Percentiles rank a stretch among this genome's conserved stretches.
Evolutionary conservation across 2,329 filamentous ascomycete genomes (phyloP).

Genomic region (Oidium heveae): DNA sequence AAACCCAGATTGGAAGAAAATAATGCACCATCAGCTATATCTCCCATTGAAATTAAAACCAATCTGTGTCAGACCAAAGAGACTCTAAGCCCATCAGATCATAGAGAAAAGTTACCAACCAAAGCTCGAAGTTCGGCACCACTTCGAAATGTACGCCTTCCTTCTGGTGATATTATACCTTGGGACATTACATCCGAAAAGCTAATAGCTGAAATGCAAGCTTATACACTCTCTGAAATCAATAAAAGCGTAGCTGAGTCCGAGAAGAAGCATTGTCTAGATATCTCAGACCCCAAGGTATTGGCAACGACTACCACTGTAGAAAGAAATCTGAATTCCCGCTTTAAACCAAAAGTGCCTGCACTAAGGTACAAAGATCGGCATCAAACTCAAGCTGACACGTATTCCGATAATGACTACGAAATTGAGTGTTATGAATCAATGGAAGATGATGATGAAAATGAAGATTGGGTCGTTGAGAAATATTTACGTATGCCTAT

Average conservation of each 20-base stretch:
- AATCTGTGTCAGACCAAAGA: slow-evolving; percentile 7
- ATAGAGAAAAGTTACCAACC: slow-evolving; percentile 3
- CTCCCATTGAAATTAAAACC: not conserved
- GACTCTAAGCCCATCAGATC: slow-evolving; percentile 7
- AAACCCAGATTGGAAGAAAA: slow-evolving; percentile 1
- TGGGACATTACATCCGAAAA: slow-evolving; percentile 16
- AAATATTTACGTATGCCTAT: slow-evolving; percentile 37
- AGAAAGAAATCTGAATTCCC: slow-evolving; percentile 11
- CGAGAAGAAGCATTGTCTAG: slow-evolving; percentile 2
- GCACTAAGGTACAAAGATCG: slow-evolving; percentile 28
- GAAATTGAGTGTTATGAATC: slow-evolving; percentile 16
- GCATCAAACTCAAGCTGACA: slow-evolving; percentile 19
- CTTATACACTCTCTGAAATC: slow-evolving; percentile 33
- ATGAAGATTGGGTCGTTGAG: slow-evolving; percentile 37
- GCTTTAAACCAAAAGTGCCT: slow-evolving; percentile 30
- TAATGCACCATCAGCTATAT: not conserved
- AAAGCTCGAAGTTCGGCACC: slow-evolving; percentile 1
- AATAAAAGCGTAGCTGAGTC: slow-evolving; percentile 12
- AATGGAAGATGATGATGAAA: slow-evolving; percentile 20
- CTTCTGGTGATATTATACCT: slow-evolving; percentile 16
- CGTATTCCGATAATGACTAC: slow-evolving; percentile 8
- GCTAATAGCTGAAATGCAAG: slow-evolving; percentile 28
- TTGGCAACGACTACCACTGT: not conserved
- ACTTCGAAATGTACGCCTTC: slow-evolving; percentile 13
- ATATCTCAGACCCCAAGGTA: not conserved